Conservation (phyloP, 2,329 filamentous ascomycete genomes). For the Xylogone sp. region DNA sequence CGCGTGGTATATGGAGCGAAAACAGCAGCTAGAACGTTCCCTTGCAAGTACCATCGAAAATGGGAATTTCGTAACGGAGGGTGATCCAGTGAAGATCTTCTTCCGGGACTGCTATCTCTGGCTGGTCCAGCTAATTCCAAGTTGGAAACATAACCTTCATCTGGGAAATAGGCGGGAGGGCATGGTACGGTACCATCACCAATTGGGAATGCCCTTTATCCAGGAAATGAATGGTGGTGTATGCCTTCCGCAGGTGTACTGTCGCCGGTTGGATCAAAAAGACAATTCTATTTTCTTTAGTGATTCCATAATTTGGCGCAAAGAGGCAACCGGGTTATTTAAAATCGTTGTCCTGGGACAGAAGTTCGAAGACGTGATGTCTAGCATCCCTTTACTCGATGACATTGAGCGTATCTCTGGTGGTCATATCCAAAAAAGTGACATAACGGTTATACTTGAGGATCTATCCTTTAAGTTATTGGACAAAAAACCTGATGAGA, state of each 20-base stretch:
- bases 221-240: constrained; percentile 26
- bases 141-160: constrained; percentile 25
- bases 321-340: constrained; percentile 25
- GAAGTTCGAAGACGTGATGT: background rate
- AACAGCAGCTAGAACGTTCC: constrained; percentile 33
- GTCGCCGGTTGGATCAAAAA: background rate
- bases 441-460: background rate
- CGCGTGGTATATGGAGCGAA: constrained; percentile 32
- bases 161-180: constrained; percentile 27
- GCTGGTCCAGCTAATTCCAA: constrained; percentile 28
- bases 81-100: constrained; percentile 25
- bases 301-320: constrained; percentile 29
- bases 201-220: constrained; percentile 29
- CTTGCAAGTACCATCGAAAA: constrained; percentile 31
- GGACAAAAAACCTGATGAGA: background rate
- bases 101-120: constrained; percentile 30
- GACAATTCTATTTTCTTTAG: constrained; percentile 19
- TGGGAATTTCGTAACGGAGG: constrained; percentile 29
- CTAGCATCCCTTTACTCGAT: background rate
- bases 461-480: background rate
- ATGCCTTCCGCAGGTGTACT: constrained; percentile 32
- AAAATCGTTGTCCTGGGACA: constrained; percentile 28
- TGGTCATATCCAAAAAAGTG: background rate
- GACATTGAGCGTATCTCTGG: background rate
- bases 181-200: constrained; percentile 27